Conservation (phyloP, 768 basidiomycete genomes). For the Lactarius pseudohatsudake region DNA sequence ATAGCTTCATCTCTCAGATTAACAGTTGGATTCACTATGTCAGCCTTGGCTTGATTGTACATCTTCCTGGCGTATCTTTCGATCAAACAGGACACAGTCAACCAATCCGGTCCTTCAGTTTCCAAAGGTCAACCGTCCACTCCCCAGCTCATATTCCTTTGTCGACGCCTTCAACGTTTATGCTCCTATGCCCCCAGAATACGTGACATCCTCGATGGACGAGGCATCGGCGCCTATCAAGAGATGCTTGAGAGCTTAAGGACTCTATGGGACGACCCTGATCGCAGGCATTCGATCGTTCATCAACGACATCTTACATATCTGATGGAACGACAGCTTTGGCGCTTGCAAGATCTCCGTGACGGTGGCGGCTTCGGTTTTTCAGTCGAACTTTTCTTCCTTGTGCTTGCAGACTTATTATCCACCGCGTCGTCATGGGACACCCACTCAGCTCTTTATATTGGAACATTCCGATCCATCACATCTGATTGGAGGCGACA, state of each 20-base stretch:
- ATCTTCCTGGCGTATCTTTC: not conserved
- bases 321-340: not conserved
- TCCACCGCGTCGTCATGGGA: not conserved
- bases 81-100: not conserved
- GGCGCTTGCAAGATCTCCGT: not conserved
- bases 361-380: not conserved
- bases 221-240: not conserved
- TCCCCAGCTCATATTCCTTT: not conserved
- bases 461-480: not conserved
- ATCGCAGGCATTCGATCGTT: not conserved
- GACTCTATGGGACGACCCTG: not conserved
- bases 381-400: not conserved
- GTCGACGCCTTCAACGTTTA: not conserved
- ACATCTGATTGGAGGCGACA: not conserved
- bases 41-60: not conserved
- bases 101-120: not conserved
- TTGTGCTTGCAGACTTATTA: accelerated
- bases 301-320: not conserved
- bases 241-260: not conserved
- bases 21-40: no score
- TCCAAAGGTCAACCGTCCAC: not conserved
- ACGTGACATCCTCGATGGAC: not conserved
- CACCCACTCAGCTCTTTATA: not conserved
- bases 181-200: not conserved
- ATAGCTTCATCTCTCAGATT: not conserved